phyloP scores from a whole-genome alignment of 495 filamentous ascomycete species.

The Friedmanniomyces endolithicus region DNA sequence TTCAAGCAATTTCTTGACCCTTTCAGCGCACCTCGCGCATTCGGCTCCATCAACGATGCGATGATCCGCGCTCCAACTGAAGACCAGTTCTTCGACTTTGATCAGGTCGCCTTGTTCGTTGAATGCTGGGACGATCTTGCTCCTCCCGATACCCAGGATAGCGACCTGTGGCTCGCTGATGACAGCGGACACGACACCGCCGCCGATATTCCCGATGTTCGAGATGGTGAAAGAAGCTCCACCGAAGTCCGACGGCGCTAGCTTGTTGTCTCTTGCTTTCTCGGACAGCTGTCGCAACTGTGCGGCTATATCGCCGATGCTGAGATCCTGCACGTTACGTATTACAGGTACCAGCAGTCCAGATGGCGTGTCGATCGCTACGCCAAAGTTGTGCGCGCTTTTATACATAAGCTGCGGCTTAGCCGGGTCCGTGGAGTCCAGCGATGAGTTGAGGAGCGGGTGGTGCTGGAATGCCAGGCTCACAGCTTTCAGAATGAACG shows the following conservation, averaged over 20 bases:
- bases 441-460: slow-evolving; percentile 74
- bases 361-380: slow-evolving; percentile 86
- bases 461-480: slow-evolving; percentile 69
- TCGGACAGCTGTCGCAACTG: slow-evolving; percentile 63
- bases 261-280: slow-evolving; percentile 59
- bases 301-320: slow-evolving; percentile 60
- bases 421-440: slow-evolving; percentile 47
- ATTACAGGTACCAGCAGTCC: slow-evolving; percentile 94
- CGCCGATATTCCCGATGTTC: slow-evolving; percentile 95
- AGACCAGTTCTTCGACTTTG: slow-evolving; percentile 58
- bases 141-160: slow-evolving; percentile 79
- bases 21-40: slow-evolving; percentile 77
- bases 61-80: slow-evolving; percentile 97
- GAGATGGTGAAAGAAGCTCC: slow-evolving; percentile 92
- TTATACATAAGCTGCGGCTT: slow-evolving; percentile 62
- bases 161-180: slow-evolving; percentile 79
- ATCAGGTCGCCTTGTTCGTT: slow-evolving; percentile 41
- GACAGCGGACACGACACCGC: slow-evolving; percentile 82
- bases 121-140: slow-evolving; percentile 63
- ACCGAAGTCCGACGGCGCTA: slow-evolving; percentile 60
- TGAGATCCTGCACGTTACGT: slow-evolving; percentile 63
- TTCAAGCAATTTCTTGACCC: slow-evolving; percentile 64
- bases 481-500: slow-evolving; percentile 93
- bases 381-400: slow-evolving; percentile 81
- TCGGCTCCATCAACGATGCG: slow-evolving; percentile 88